Evolutionary conservation across 2,329 filamentous ascomycete species (phyloP), one percentile per base, ranked within the genome.

Genomic region (Fusarium torreyae): DNA sequence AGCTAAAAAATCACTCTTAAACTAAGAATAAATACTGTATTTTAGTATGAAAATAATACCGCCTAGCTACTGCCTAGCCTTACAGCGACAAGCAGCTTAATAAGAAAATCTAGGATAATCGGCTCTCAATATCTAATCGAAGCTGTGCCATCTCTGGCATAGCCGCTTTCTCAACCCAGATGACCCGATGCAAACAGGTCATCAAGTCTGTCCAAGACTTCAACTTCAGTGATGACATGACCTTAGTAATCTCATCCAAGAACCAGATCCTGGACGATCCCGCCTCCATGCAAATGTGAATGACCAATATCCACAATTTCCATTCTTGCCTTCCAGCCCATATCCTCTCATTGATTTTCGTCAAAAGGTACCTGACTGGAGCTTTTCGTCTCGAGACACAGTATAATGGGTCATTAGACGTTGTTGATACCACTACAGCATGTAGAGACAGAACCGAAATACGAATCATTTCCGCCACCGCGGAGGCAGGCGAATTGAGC

Each of bases 381-480:
- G 15, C 15, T 9, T 33, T 45, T 3, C 62, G 57, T 13, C 54
- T 57, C 7, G 34, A 20, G 7, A 53, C 50, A 14, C 57, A 39
- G n/a, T 66, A 73, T 1, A 62, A 36, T 0, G 48, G 26, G 10
- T 72, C 68, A 1, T 46, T 57, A 11, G 68, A 73, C 0, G 68
- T 62, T 6, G 71, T 72, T 3, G 46, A 44, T 5, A 66, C 61
- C 7, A 68, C 56, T 9, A 59, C 46, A 1, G 56, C 50, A 1
- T 66, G 11, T 3, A 71, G 8, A 10, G 52, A 64, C 6, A 74
- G 46, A 2, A 38, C 22, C 0, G 59, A 63, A 6, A 62, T 33
- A 2, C 71, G 69, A 9, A 72, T 53, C 7, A 74, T 53, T 20
- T 69, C 69, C 14, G 69, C 57, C 4, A 53, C n/a, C 1, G 60